These are phyloP conservation scores for Aspergillus sp. DNA, from an alignment of 2,329 filamentous ascomycete genomes.

Conservation along the genomic window DNA sequence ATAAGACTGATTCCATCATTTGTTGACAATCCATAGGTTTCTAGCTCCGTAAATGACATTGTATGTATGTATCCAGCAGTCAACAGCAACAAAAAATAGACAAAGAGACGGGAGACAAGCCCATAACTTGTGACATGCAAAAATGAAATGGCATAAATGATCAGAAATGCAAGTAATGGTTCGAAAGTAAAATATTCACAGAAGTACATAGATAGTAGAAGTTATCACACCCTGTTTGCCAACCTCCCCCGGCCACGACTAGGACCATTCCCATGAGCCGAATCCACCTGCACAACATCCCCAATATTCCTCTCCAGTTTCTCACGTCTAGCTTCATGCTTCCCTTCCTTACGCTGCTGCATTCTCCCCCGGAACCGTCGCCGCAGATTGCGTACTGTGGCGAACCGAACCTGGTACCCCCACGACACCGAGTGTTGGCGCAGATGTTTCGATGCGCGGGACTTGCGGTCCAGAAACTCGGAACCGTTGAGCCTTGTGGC, in stretches of 20 bases:
- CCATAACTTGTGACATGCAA: too few relatives aligned
- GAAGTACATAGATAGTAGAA: too few relatives aligned
- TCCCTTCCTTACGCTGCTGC: slow-evolving; percentile 37
- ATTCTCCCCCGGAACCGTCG: slow-evolving; percentile 39
- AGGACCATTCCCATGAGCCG: not conserved
- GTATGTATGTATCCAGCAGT: too few relatives aligned
- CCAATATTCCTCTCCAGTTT: slow-evolving; percentile 48
- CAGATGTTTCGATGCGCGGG: slow-evolving; percentile 16
- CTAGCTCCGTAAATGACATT: not conserved
- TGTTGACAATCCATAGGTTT: not conserved
- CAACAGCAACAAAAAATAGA: too few relatives aligned
- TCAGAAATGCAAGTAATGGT: too few relatives aligned
- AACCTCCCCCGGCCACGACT: not conserved
- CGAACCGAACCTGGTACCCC: slow-evolving; percentile 43
- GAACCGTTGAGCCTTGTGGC: slow-evolving; percentile 9
- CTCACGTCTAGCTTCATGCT: slow-evolving; percentile 45
- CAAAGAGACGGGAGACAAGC: too few relatives aligned
- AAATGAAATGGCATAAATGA: too few relatives aligned
- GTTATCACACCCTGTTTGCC: not conserved
- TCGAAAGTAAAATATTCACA: too few relatives aligned
- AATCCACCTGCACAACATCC: not conserved
- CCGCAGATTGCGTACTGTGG: slow-evolving; percentile 43
- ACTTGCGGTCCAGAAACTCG: slow-evolving; percentile 22
- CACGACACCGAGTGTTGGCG: too few relatives aligned
- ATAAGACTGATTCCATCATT: too few relatives aligned